These are phyloP conservation scores for Meyerozyma guilliermondii DNA, from an alignment of 1,139 yeast genomes.

Conservation along the genomic window DNA sequence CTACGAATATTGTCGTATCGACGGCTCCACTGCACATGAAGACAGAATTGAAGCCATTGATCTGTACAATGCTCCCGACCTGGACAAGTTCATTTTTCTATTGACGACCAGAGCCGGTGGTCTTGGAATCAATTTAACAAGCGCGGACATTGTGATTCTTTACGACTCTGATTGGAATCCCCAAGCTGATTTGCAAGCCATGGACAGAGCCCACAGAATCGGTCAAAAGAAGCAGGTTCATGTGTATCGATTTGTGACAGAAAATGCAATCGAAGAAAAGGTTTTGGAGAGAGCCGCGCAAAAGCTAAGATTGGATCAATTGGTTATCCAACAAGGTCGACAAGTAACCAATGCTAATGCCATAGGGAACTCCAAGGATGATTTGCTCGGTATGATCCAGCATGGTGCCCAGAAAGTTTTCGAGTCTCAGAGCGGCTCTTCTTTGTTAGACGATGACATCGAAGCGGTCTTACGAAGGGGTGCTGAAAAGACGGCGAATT, in stretches of 20 bases:
- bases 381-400: slow-evolving; percentile 89
- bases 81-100: slow-evolving; percentile 78
- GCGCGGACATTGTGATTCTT: slow-evolving; percentile 85
- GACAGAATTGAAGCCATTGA: slow-evolving; percentile 92
- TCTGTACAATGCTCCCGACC: slow-evolving; percentile 78
- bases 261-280: slow-evolving; percentile 94
- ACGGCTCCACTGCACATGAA: slow-evolving; percentile 92
- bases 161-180: slow-evolving; percentile 99
- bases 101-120: slow-evolving; percentile 99
- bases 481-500: slow-evolving; percentile 69
- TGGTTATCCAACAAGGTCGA: slow-evolving; percentile 94
- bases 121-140: slow-evolving; percentile 86
- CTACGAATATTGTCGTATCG: slow-evolving; percentile 86
- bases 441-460: slow-evolving; percentile 64
- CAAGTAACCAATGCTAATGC: slow-evolving; percentile 37
- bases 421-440: slow-evolving; percentile 36
- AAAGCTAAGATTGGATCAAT: slow-evolving; percentile 83
- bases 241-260: slow-evolving; percentile 89
- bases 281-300: slow-evolving; percentile 95
- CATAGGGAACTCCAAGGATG: slow-evolving; percentile 70
- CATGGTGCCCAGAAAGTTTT: slow-evolving; percentile 93
- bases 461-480: slow-evolving; percentile 76
- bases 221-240: slow-evolving; percentile 96
- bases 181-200: slow-evolving; percentile 96
- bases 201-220: slow-evolving; percentile 98